phyloP scores from a whole-genome alignment of 1,284 basidiomycete genomes.

The Melampsora larici-populina region DNA sequence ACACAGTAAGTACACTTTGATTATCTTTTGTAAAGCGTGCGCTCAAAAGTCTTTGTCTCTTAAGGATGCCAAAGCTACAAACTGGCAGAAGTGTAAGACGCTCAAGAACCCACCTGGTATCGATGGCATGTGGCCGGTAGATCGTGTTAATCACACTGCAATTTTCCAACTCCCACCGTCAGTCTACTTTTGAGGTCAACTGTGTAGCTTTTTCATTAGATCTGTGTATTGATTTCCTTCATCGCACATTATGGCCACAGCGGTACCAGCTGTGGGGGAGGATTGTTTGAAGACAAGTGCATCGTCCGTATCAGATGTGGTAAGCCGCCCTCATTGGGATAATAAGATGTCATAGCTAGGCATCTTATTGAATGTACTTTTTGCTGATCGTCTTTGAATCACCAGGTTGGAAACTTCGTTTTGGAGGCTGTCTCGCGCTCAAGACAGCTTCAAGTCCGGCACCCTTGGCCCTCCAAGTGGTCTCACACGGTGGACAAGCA shows the following conservation, averaged over 20 bases:
- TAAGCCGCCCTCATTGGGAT: not conserved
- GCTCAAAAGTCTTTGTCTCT: not conserved
- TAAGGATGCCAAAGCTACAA: conserved; percentile 24
- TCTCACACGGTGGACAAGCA: not conserved
- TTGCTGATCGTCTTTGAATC: not conserved
- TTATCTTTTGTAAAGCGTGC: too few species aligned
- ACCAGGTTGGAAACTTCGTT: conserved; percentile 19
- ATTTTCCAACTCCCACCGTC: conserved; percentile 28
- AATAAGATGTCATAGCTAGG: not conserved
- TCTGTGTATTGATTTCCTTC: not conserved
- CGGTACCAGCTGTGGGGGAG: conserved; percentile 16
- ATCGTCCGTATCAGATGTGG: conserved; percentile 36
- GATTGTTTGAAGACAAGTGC: conserved; percentile 19
- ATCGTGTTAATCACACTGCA: conserved; percentile 35
- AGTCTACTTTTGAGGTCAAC: not conserved
- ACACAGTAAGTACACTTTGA: conserved; percentile 15
- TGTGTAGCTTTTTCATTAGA: not conserved
- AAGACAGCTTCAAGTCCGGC: conserved; percentile 21
- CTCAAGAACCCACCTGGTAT: conserved; percentile 25
- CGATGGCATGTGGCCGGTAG: conserved; percentile 40
- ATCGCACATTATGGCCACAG: not conserved
- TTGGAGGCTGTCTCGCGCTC: conserved; percentile 33
- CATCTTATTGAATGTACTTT: not conserved
- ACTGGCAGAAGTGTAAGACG: conserved; percentile 14
- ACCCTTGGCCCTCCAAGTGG: conserved; percentile 10